Base-by-base conservation (phyloP, 2,329 filamentous ascomycete genomes). In the Calonectria crousiana region DNA sequence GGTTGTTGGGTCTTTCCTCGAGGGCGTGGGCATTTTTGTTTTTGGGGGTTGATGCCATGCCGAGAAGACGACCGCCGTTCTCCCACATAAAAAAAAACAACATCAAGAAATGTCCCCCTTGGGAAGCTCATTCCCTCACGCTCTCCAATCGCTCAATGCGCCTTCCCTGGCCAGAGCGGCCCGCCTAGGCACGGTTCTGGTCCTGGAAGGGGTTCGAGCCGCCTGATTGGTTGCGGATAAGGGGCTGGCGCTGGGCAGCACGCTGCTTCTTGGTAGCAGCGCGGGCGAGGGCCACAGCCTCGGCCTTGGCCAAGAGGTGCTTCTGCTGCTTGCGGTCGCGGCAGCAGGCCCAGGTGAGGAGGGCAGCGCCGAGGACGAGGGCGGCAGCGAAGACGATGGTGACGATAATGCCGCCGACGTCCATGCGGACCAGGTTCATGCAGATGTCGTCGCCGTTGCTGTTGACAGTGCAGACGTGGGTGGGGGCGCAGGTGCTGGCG, bases 281-380 rank as follows among this genome's bases (percentile, higher is more conserved):
- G 81, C 87, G 87, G 64, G 87, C 88, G 66, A 88, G 87, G 32
- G 86, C 86, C n/a, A 86, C 86, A 56, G 88, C 88, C 83, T 91
- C 89, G 73, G 86, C 85, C 76, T 86, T 86, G 73, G 86, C 86
- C 69, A 82, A 82, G 41, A 86, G 81, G 60, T 84, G 83, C 81
- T 85, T 86, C 78, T 89, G 85, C 77, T 84, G 77, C 81, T 82
- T 82, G 77, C 86, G 84, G 77, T 91, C 89, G 75, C 84, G 84
- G 85, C 86, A 89, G 87, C 88, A 91, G 76, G 88, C 84, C 85
- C 88, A 88, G 79, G 87, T 86, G 71, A 91, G 82, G 75, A 83
- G 78, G 58, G 78, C 82, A 74, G 83, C 77, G 62, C 79, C 82
- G 74, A 88, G 74, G 76, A 84, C 82, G 67, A 84, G 53, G 75